Evolutionary conservation across 495 filamentous ascomycete genomes (phyloP), one percentile per base, ranked within the genome.

Genomic region (Podospora australis): DNA sequence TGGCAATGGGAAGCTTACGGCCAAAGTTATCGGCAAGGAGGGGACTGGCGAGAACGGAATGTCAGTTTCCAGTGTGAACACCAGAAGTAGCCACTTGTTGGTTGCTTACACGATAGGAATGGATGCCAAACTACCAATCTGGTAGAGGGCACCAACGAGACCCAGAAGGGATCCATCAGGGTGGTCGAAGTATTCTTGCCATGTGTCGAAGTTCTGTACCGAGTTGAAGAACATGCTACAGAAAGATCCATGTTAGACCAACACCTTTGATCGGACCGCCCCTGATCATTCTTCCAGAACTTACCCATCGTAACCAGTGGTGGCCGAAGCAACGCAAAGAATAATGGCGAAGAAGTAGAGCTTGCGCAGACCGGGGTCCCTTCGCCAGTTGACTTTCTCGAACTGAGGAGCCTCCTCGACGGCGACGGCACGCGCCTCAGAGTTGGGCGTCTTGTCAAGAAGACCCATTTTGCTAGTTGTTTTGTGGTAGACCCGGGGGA

Each of bases 111-210:
- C 81, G 7, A 82, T 58, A 24, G 82, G 82, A 40, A 85, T 80
- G 21, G 80, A 80, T 32, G 67, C 69, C 52, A 87, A 71, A 46
- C 73, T 78, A 49, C 82, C 83, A 48, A 85, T 78, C 53, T 80
- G 78, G 73, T 85, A 82, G 57, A 85, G 73, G n/a, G 80, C 78
- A 43, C 72, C 78, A 8, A 88, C 74, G 30, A 87, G 72, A 62
- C 82, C 83, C 20, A 82, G 74, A 44, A 67, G 64, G 1, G 70
- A 65, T 4, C 74, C 75, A 13, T 54, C 35, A 0, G 83, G 82
- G 51, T 80, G 44, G 35, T 63, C 58, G 49, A 79, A 78, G 60
- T 68, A 76, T 10, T 39, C 39, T 48, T 74, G 63, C 77, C 77
- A 80, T 24, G 62, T 49, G 0, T 73, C 59, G 42, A 80, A 68